These are phyloP conservation scores for Scortechinia acanthostroma DNA, from an alignment of 2,329 filamentous ascomycete genomes.

Conservation along the genomic window DNA sequence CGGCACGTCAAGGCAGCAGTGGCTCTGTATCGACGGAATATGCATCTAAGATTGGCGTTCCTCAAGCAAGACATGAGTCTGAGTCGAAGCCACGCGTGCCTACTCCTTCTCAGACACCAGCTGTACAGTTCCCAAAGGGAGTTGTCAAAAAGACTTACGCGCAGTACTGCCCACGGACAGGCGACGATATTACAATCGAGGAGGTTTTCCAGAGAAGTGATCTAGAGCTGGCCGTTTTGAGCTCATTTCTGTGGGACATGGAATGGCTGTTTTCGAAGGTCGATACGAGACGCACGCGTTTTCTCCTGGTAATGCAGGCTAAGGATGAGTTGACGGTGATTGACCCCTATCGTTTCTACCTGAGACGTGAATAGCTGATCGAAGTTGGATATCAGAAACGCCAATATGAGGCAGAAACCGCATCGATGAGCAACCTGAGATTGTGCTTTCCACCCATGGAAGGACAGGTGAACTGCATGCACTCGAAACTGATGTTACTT, in stretches of 20 bases:
- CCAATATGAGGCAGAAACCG: conserved; percentile 38
- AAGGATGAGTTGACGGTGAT: conserved; percentile 41
- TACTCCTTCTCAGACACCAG: not conserved
- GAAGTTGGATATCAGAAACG: conserved; percentile 13
- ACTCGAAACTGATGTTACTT: conserved; percentile 89
- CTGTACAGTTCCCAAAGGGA: conserved; percentile 43
- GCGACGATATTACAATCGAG: conserved; percentile 78
- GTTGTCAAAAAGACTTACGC: conserved; percentile 78
- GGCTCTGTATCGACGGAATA: too few species aligned
- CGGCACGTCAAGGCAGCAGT: not conserved
- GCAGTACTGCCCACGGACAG: conserved; percentile 46
- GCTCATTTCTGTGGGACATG: conserved; percentile 80
- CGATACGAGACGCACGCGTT: conserved; percentile 46
- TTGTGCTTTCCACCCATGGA: conserved; percentile 81
- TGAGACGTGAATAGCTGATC: not conserved
- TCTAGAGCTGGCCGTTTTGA: conserved; percentile 72
- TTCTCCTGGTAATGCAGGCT: conserved; percentile 54
- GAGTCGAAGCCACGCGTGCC: not conserved
- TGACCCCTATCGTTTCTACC: not conserved
- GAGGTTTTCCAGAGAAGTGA: conserved; percentile 72
- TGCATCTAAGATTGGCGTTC: not conserved
- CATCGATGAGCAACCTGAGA: conserved; percentile 36
- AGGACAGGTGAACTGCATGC: conserved; percentile 66
- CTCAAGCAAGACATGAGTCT: too few species aligned
- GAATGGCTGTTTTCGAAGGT: conserved; percentile 74